These are phyloP conservation scores for Trichoderma virens DNA, from an alignment of 495 filamentous ascomycete genomes.

Conservation along the genomic window DNA sequence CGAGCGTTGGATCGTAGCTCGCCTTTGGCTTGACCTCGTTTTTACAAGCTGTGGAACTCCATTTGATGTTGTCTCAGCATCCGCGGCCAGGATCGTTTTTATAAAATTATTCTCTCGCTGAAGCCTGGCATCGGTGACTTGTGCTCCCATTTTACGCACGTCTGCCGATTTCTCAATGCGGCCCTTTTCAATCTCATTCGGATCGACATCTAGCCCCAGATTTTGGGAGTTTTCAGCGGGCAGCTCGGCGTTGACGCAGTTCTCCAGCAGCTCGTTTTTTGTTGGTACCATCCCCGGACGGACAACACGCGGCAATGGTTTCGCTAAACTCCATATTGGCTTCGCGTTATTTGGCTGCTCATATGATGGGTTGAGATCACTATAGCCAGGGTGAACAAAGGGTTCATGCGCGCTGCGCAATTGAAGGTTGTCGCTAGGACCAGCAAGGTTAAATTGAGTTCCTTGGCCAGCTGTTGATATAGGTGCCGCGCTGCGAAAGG, in stretches of 20 bases:
- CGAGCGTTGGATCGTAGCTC: background rate
- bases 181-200: slow-evolving; percentile 11
- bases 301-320: slow-evolving; percentile 41
- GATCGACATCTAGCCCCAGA: slow-evolving; percentile 12
- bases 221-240: slow-evolving; percentile 14
- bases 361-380: slow-evolving; percentile 39
- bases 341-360: slow-evolving; percentile 31
- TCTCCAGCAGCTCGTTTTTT: slow-evolving; percentile 13
- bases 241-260: slow-evolving; percentile 15
- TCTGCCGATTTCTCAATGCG: background rate
- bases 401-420: slow-evolving; percentile 3
- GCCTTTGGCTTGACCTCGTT: slow-evolving; percentile 12
- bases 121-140: background rate
- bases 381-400: slow-evolving; percentile 26
- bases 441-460: slow-evolving; percentile 1
- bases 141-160: background rate
- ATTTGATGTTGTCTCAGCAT: background rate
- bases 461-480: background rate
- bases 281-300: slow-evolving; percentile 39
- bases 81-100: background rate
- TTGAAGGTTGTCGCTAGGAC: background rate
- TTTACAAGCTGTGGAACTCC: background rate
- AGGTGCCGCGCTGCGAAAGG: background rate
- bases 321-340: slow-evolving; percentile 43
- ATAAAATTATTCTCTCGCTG: slow-evolving; percentile 4